These are phyloP conservation scores for Stachybotrys chlorohalonatus DNA, from an alignment of 2,329 filamentous ascomycete genomes.

Conservation along the genomic window DNA sequence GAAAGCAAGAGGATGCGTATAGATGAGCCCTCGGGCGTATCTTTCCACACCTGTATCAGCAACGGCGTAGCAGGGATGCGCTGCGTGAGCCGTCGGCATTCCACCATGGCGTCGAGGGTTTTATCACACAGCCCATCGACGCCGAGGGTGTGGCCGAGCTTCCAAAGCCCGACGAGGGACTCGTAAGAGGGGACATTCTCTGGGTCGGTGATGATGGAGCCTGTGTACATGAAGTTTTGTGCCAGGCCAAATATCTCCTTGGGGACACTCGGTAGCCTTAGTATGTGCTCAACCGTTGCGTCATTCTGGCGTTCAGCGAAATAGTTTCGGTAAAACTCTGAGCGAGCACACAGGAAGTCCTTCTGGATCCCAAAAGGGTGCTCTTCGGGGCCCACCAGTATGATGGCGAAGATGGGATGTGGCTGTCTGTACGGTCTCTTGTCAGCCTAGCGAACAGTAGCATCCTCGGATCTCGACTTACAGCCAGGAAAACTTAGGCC, in stretches of 20 bases:
- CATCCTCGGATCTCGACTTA: neutral
- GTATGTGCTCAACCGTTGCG: slow-evolving; percentile 37
- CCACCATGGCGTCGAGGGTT: slow-evolving; percentile 47
- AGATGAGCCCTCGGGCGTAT: slow-evolving; percentile 51
- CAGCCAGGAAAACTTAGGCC: neutral
- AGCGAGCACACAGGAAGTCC: slow-evolving; percentile 46
- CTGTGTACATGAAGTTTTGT: slow-evolving; percentile 47
- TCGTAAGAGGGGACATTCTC: slow-evolving; percentile 42
- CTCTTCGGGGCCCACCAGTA: slow-evolving; percentile 43
- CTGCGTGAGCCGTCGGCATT: slow-evolving; percentile 42
- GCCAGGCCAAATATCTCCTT: slow-evolving; percentile 44
- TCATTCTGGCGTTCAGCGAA: slow-evolving; percentile 27
- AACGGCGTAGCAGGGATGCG: slow-evolving; percentile 49
- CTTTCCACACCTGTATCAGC: slow-evolving; percentile 52
- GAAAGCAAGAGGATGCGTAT: slow-evolving; percentile 48
- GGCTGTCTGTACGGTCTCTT: slow-evolving; percentile 30
- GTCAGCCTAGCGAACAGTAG: slow-evolving; percentile 3
- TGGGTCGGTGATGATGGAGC: slow-evolving; percentile 31
- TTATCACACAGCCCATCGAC: slow-evolving; percentile 48
- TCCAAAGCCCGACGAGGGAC: slow-evolving; percentile 45
- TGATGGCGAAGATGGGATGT: slow-evolving; percentile 46
- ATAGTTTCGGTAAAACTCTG: slow-evolving; percentile 35
- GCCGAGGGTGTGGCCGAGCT: slow-evolving; percentile 40
- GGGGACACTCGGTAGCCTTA: slow-evolving; percentile 38
- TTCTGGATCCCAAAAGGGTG: slow-evolving; percentile 49